phyloP scores from a whole-genome alignment of 108 stramenopile genomes.

The Aureococcus anophagefferens region DNA sequence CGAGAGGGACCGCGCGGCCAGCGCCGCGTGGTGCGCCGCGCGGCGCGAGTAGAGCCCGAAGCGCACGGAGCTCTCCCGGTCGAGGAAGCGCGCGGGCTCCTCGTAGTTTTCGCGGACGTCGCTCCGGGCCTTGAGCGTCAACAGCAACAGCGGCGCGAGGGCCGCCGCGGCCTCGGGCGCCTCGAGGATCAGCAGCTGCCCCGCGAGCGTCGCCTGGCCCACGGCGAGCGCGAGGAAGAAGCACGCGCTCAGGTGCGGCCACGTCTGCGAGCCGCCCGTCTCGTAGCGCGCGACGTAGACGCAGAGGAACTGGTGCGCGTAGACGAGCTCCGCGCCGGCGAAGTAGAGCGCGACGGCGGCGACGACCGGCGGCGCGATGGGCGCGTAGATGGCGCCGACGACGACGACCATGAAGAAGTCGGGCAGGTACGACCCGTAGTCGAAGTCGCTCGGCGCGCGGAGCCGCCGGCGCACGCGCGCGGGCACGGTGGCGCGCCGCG shows the following conservation, averaged over 20 bases:
- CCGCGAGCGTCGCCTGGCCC: background rate
- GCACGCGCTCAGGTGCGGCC: background rate
- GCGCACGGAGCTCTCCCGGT: background rate
- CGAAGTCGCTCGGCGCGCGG: background rate
- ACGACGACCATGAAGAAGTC: background rate
- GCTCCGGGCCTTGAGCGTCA: background rate
- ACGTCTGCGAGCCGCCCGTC: background rate
- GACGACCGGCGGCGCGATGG: background rate
- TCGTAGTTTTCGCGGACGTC: background rate
- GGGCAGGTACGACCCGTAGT: background rate
- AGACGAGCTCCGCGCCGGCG: background rate
- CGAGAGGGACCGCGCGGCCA: too few relatives aligned
- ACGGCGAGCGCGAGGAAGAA: background rate
- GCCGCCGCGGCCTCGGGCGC: background rate
- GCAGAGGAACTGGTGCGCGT: background rate
- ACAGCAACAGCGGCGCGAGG: background rate
- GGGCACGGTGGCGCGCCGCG: background rate
- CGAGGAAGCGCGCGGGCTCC: background rate
- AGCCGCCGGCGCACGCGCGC: background rate
- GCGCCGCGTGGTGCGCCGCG: background rate
- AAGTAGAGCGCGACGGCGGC: background rate
- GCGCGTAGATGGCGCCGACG: background rate
- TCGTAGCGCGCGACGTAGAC: background rate
- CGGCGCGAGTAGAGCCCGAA: background rate
- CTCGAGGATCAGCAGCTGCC: background rate